Base-by-base conservation (phyloP, 2,329 filamentous ascomycete genomes). In the Hymenoscyphus repandus region DNA sequence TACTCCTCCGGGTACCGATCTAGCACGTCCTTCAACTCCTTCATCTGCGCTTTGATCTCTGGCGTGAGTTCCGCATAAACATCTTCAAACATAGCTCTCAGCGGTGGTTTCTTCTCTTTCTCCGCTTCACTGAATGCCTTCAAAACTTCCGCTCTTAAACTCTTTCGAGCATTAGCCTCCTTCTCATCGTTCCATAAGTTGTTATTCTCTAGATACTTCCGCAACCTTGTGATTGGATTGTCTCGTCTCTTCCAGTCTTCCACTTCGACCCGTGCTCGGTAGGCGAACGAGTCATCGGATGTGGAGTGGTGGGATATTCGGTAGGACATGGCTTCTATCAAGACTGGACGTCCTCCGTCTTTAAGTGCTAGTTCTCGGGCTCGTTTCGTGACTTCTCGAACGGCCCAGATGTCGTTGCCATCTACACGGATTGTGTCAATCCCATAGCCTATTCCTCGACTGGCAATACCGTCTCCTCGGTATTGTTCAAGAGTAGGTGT, bases 281-380 rank as follows among this genome's bases (percentile, higher is more conserved):
- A 99, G 0, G 93, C 93, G 64, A 96, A 99, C 22, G 88, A 93
- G 70, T 99, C 93, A 65, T 99, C 93, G 0, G 88, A 93, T 0
- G 93, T 99, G 69, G 90, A 96, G 72, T 99, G 93, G 67, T 99
- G 90, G 6, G 88, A 92, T 39, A 97, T 91, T n/a, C 93, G 90
- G 71, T 99, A 99, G 20, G 88, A 92, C 88, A 99, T 95, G 50
- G 90, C 90, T 71, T 99, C 93, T 37, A 99, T 86, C 6, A 99
- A 74, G 0, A 99, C 80, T n/a, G 88, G 89, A 39, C 58, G 54
- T 1, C 63, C 61, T 5, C 59, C 62, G 46, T 61, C 61, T 39
- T 61, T 53, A 5, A 63, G 37, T 1, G 60, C 68, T 18, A 97
- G 76, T 0, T 92, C 91, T 1, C 91, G 80, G 0, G 93, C 93